Percentiles rank a stretch among this genome's conserved stretches.
Evolutionary conservation across 495 filamentous ascomycete species (phyloP).

Genomic region (Xylaria sp.): DNA sequence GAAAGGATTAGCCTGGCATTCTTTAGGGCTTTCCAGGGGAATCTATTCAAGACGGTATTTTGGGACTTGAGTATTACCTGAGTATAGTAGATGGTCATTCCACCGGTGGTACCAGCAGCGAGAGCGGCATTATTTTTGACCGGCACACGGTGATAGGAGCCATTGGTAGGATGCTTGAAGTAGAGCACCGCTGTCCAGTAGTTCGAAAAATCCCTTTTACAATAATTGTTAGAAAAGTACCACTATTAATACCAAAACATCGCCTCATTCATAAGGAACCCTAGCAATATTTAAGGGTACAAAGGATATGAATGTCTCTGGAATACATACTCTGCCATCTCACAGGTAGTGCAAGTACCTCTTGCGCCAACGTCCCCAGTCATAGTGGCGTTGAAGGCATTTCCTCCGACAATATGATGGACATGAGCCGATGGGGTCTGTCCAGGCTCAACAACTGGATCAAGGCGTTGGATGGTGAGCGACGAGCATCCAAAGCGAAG

Average conservation of each 20-base stretch:
- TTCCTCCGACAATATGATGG: conserved; percentile 58
- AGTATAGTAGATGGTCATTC: conserved; percentile 63
- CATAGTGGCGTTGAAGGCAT: conserved; percentile 58
- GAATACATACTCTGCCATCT: conserved; percentile 43
- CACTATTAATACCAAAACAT: neutral
- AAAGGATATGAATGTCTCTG: neutral
- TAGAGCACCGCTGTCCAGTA: conserved; percentile 61
- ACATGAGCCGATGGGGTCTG: conserved; percentile 52
- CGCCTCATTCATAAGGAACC: no score
- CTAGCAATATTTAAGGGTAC: neutral
- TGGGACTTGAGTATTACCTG: conserved; percentile 55
- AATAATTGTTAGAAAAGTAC: neutral
- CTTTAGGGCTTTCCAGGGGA: conserved; percentile 22
- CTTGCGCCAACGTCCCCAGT: conserved; percentile 49
- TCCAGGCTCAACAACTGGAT: conserved; percentile 57
- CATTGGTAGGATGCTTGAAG: conserved; percentile 58
- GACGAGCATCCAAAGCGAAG: conserved; percentile 57
- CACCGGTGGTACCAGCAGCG: conserved; percentile 54
- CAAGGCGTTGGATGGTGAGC: conserved; percentile 54
- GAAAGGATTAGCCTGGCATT: conserved; percentile 51
- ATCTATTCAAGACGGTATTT: conserved; percentile 24
- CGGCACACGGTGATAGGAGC: conserved; percentile 57
- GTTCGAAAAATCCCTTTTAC: conserved; percentile 50
- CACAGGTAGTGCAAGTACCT: conserved; percentile 54
- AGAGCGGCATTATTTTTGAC: conserved; percentile 53